Conservation (phyloP, 2,329 filamentous ascomycete species). For the Microcera coccophila region DNA sequence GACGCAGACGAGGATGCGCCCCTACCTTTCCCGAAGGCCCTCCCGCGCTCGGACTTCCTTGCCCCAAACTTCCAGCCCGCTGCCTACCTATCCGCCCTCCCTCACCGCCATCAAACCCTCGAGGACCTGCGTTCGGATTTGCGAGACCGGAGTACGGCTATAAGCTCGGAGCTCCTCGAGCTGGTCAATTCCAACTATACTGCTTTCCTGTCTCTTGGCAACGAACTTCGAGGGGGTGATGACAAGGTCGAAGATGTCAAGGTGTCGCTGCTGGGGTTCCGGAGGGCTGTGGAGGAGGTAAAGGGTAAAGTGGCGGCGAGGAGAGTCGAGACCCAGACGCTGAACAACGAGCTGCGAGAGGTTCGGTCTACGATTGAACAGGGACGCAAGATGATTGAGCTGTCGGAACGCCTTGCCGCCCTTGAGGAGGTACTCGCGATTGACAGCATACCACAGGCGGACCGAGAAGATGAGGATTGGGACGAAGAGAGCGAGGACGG, state of each 20-base stretch:
- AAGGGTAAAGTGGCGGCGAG: slow-evolving; percentile 61
- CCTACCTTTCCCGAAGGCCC: slow-evolving; percentile 82
- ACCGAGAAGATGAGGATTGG: slow-evolving; percentile 21
- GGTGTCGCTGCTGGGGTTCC: slow-evolving; percentile 81
- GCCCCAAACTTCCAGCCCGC: slow-evolving; percentile 72
- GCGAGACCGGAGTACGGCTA: slow-evolving; percentile 70
- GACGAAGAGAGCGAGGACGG: slow-evolving; percentile 42
- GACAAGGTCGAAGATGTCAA: slow-evolving; percentile 87
- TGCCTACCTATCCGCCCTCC: slow-evolving; percentile 73
- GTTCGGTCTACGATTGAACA: slow-evolving; percentile 60
- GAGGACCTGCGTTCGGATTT: slow-evolving; percentile 88
- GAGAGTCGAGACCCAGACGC: slow-evolving; percentile 56
- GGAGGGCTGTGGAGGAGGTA: slow-evolving; percentile 74
- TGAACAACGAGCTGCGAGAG: slow-evolving; percentile 64
- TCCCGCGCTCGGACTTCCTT: slow-evolving; percentile 81
- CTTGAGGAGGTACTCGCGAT: slow-evolving; percentile 63
- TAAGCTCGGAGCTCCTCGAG: slow-evolving; percentile 84
- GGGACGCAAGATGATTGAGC: slow-evolving; percentile 61
- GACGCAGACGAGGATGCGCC: slow-evolving; percentile 57
- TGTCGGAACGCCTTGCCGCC: slow-evolving; percentile 58
- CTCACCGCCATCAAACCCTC: slow-evolving; percentile 88
- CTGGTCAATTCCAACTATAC: slow-evolving; percentile 95
- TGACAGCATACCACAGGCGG: slow-evolving; percentile 31
- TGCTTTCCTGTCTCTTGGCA: slow-evolving; percentile 80
- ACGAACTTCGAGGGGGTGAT: slow-evolving; percentile 78